Base-by-base conservation (phyloP, 345 rosid genomes). In the Odontarrhena argentea region DNA sequence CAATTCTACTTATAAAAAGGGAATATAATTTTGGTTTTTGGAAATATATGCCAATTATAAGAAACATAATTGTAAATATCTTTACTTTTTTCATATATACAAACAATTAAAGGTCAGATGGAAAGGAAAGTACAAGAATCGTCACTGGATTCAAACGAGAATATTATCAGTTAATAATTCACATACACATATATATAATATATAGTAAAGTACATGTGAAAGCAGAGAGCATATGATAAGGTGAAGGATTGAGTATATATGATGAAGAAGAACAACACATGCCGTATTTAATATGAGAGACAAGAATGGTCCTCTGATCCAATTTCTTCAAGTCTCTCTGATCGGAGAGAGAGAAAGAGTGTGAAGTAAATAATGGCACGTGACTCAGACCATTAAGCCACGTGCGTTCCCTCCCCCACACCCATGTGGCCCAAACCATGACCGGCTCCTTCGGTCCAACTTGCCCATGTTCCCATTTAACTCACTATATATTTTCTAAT, bases 331-430 rank as follows among this genome's bases (percentile, higher is more conserved):
- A 63, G 44, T 53, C 22, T 36, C 45, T 18, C 3, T 63, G 58
- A 64, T 53, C 59, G 56, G 55, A 73, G 67, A 64, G 55, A 73
- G 67, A 66, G 50, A 51, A 55, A 58, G 71, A 52, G 69, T 67
- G 64, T 22, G 77, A 78, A 87, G 86, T 71, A 44, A 80, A 80
- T 80, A 70, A 47, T 66, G 85, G 86, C 91, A 83, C 83, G 86
- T 80, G 91, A 85, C 80, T 45, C 51, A 12, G 74, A 50, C 63
- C 59, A 38, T 24, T 46, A 46, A 32, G 8, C 73, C 77, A 79
- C 86, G 82, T 83, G 88, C 78, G 74, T 71, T 46, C 91, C 9
- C 64, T 47, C 38, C 69, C 68, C 68, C 57, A 62, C 57, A 55
- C 76, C 71, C 91, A 85, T 76, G 91, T 83, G 96, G 60, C 65